Base-by-base conservation (phyloP, 2,329 filamentous ascomycete species). In the Diaporthe caulivora region DNA sequence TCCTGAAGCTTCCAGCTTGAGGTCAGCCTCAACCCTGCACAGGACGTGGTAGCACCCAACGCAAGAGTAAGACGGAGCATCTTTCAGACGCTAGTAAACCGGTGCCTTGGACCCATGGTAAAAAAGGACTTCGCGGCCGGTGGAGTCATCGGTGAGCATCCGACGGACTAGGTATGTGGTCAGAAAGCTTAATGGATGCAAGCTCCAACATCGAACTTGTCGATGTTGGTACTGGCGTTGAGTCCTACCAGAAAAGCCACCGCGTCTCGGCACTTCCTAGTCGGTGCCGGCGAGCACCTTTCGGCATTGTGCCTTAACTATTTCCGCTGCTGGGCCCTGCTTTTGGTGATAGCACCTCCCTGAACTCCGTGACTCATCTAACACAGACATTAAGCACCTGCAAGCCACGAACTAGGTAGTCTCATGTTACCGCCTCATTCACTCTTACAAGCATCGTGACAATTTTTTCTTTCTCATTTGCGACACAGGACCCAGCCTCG, bases 51-150 rank as follows among this genome's bases (percentile, higher is more conserved):
- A 18, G 70, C 40, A 44, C 49, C 49, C 21, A 47, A 37, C 13
- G 60, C 31, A 53, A 37, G 62, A 69, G 71, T 72, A 72, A 72
- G 71, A 72, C 71, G 71, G 71, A 31, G 26, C 71, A 72, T 34
- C 42, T 53, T 72, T 47, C 9, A 2, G 10, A 18, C 54, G 29
- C 47, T 31, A 13, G 37, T 40, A 49, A 37, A 21, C 17, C 29
- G 47, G 47, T 55, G 70, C 49, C 57, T 67, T 53, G 29, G 26
- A 37, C 47, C 29, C 7, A 3, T 2, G 37, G 7, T 10, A 40
- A 40, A 40, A 40, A 13, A 24, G 40, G 44, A 51, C 68, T 71
- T 62, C 40, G 68, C 17, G 68, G 26, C 54, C 37, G 29, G 53
- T n/a, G 54, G 54, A 60, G 54, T 71, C 68, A 62, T 51, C 54